A percentile compares a stretch with the other conserved stretches of the same genome.
These are phyloP conservation scores for Saccharomyces paradoxus DNA, from an alignment of 805 yeast genomes.

Conservation along the genomic window DNA sequence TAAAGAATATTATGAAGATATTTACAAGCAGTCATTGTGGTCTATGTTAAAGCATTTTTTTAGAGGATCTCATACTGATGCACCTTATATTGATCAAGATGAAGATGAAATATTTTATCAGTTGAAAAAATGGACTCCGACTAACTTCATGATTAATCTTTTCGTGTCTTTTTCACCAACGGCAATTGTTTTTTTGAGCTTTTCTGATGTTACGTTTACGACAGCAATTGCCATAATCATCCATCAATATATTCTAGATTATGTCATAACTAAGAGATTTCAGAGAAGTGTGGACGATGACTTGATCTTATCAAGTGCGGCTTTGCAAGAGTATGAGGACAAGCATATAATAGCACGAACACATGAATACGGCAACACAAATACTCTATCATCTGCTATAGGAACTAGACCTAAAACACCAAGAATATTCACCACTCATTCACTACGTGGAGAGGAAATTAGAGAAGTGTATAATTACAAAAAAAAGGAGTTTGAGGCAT, in stretches of 20 bases:
- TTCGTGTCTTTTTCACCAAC: constrained; percentile 55
- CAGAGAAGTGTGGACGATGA: constrained; percentile 47
- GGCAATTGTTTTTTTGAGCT: constrained; percentile 37
- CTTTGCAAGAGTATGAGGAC: constrained; percentile 50
- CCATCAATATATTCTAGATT: constrained; percentile 34
- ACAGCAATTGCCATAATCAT: constrained; percentile 31
- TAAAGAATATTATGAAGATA: constrained; percentile 15
- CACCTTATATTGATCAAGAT: not conserved
- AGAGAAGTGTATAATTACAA: constrained; percentile 29
- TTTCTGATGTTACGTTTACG: constrained; percentile 32
- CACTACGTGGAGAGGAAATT: constrained; percentile 29
- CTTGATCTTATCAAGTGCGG: constrained; percentile 50
- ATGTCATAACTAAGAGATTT: constrained; percentile 37
- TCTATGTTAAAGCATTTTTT: constrained; percentile 15
- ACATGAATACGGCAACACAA: constrained; percentile 53
- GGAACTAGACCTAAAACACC: constrained; percentile 17
- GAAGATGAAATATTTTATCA: constrained; percentile 39
- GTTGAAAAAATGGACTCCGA: constrained; percentile 60
- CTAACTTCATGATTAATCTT: constrained; percentile 45
- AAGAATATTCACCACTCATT: constrained; percentile 46
- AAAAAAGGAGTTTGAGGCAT: constrained; percentile 21
- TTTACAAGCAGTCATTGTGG: constrained; percentile 17
- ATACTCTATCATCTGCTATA: constrained; percentile 39
- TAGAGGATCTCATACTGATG: constrained; percentile 4
- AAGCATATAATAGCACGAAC: constrained; percentile 46